Evolutionary conservation across 768 basidiomycete genomes (phyloP), one percentile per base, ranked within the genome.

Genomic region (Leccinellum albellum): DNA sequence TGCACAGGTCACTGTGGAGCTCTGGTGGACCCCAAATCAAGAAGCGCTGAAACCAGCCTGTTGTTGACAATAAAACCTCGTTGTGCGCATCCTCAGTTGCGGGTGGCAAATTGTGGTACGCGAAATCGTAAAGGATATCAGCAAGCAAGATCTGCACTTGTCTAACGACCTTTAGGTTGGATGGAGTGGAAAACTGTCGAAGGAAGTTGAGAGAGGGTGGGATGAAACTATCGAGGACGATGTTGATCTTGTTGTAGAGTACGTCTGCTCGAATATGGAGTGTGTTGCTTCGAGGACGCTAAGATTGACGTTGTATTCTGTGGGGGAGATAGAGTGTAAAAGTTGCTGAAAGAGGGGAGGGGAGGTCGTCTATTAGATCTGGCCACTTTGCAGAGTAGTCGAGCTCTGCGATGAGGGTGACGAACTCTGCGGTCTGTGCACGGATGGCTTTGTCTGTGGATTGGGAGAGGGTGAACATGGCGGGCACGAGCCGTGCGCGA

Each of bases 351-450:
- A 32, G 49, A 50, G 51, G 21, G 47, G 50, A 50, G 21, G 61
- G 68, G 1, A 66, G 65, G 54, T 52, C 95, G 76, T 94, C 89
- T 64, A 97, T 86, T 58, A 98, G 82, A 74, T 89, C 85, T 17
- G 83, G 79, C 97, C 97, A 99, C 62, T 83, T 82, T 15, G 77
- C 72, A 9, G 97, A 97, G 69, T 98, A 99, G 75, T 99, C 97
- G 24, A 87, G 79, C 62, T 88, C 85, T 14, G 97, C 95, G 67
- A 98, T 89, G 63, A 95, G 82, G 7, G 94, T 87, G 31, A 98
- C 88, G 10, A 93, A 84, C 74, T 99, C 95, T 15, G 94, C 95
- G 32, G 98, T 82, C 73, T 98, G 94, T 1, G 87, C 84, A 6
- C 91, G 83, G 54, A 91, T 78, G 4, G 79, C 59, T 66, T 88